These are phyloP conservation scores for Retiboletus fuscus DNA, from an alignment of 1,284 basidiomycete species.

Conservation along the genomic window DNA sequence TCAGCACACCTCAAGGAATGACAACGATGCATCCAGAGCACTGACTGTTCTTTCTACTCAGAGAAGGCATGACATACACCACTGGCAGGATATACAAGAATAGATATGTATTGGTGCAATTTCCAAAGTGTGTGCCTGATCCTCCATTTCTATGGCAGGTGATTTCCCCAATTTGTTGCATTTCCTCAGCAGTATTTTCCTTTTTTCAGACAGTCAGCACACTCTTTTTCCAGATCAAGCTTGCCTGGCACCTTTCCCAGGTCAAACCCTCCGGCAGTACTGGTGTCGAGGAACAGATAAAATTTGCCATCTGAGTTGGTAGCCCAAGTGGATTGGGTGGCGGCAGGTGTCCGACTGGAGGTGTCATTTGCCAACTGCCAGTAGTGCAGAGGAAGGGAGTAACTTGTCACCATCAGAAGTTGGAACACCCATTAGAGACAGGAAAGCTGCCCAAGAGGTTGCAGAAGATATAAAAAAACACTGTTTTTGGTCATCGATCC, in stretches of 20 bases:
- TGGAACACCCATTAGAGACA: conserved; percentile 3
- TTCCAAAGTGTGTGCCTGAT: not conserved
- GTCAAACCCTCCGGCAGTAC: not conserved
- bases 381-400: conserved; percentile 8
- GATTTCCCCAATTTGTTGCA: not conserved
- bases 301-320: not conserved
- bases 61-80: not conserved
- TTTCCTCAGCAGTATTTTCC: no score
- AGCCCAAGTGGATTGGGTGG: conserved; percentile 2
- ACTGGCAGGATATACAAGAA: conserved; percentile 6
- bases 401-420: not conserved
- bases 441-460: conserved; percentile 4
- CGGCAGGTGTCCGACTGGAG: no score
- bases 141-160: no score
- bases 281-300: not conserved
- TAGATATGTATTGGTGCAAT: not conserved
- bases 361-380: not conserved
- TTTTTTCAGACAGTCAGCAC: no score
- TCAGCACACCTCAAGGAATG: no score
- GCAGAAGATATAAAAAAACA: not conserved
- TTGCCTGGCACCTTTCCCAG: no score
- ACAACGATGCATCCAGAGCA: no score
- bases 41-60: no score
- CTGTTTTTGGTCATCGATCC: not conserved
- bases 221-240: no score